Percentiles rank a stretch among this genome's conserved stretches.
Conservation (phyloP, 805 yeast genomes). For the Wickerhamiella parazyma region DNA sequence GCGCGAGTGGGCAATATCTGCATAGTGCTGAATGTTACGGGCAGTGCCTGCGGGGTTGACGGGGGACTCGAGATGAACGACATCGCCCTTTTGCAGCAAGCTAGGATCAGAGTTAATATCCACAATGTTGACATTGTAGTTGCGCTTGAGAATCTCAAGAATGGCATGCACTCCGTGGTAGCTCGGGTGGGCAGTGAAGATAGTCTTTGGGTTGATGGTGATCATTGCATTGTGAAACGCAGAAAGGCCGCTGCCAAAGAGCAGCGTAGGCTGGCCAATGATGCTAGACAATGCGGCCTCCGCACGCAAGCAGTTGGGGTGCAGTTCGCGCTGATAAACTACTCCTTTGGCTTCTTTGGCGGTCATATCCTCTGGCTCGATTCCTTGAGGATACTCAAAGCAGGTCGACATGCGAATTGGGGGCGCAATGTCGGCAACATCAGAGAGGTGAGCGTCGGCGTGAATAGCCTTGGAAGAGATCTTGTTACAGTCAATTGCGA, state of each 20-base stretch:
- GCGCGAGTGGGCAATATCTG: conserved; percentile 55
- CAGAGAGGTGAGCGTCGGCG: conserved; percentile 42
- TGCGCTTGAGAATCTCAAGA: conserved; percentile 46
- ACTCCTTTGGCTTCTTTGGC: conserved; percentile 21
- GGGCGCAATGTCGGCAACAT: conserved; percentile 34
- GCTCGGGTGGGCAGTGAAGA: conserved; percentile 57
- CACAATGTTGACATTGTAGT: conserved; percentile 32
- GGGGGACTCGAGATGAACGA: conserved; percentile 60
- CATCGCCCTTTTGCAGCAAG: conserved; percentile 50
- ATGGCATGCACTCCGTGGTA: conserved; percentile 79
- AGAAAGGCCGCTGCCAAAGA: conserved; percentile 66
- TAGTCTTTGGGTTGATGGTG: conserved; percentile 53
- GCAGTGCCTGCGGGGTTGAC: conserved; percentile 70
- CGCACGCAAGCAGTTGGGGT: conserved; percentile 55
- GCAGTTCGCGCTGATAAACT: conserved; percentile 59
- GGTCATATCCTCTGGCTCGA: conserved; percentile 26
- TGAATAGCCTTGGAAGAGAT: conserved; percentile 34
- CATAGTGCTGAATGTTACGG: conserved; percentile 47
- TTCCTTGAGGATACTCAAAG: conserved; percentile 50
- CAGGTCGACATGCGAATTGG: conserved; percentile 80
- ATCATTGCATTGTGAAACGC: conserved; percentile 69
- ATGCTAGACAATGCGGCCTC: conserved; percentile 52
- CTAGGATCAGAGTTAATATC: conserved; percentile 26
- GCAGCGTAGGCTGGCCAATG: conserved; percentile 50
- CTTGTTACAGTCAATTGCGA: too few species aligned